Percentiles rank a stretch among this genome's conserved stretches.
phyloP scores from a whole-genome alignment of 768 basidiomycete genomes.

The Suillus lakei region DNA sequence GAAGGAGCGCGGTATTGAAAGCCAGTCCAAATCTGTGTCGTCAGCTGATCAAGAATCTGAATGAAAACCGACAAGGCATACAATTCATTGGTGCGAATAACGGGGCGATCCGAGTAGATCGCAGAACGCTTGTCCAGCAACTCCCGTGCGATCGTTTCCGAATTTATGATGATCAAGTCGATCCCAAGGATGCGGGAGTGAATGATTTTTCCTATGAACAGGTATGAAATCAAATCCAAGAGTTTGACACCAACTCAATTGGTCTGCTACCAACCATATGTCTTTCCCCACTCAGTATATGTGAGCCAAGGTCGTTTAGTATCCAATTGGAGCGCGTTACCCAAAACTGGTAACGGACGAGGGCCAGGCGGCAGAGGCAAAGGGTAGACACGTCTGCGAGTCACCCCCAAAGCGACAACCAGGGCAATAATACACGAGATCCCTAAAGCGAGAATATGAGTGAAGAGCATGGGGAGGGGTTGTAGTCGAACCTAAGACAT shows the following conservation, averaged over 20 bases:
- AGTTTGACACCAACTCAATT: neutral
- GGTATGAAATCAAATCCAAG: neutral
- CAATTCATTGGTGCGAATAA: slow-evolving; percentile 4
- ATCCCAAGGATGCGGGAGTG: slow-evolving; percentile 32
- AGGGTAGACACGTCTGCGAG: neutral
- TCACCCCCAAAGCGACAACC: neutral
- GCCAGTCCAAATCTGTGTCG: neutral
- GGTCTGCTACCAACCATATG: slow-evolving; percentile 43
- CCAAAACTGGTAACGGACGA: slow-evolving; percentile 48
- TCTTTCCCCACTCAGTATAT: slow-evolving; percentile 47
- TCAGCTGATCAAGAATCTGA: neutral
- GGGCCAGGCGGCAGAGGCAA: slow-evolving; percentile 51
- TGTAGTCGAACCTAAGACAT: neutral
- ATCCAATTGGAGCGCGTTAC: slow-evolving; percentile 53
- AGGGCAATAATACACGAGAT: neutral
- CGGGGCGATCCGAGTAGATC: slow-evolving; percentile 43
- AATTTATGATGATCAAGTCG: slow-evolving; percentile 39
- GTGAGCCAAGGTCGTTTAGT: slow-evolving; percentile 42
- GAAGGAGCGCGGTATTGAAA: slow-evolving; percentile 10
- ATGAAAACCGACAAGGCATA: neutral
- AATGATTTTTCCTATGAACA: slow-evolving; percentile 31
- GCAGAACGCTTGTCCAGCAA: slow-evolving; percentile 44
- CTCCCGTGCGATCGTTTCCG: slow-evolving; percentile 34
- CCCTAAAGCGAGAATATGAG: neutral
- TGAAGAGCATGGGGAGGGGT: neutral